phyloP scores from a whole-genome alignment of 1,284 basidiomycete genomes.

The Polyporus tsugae region DNA sequence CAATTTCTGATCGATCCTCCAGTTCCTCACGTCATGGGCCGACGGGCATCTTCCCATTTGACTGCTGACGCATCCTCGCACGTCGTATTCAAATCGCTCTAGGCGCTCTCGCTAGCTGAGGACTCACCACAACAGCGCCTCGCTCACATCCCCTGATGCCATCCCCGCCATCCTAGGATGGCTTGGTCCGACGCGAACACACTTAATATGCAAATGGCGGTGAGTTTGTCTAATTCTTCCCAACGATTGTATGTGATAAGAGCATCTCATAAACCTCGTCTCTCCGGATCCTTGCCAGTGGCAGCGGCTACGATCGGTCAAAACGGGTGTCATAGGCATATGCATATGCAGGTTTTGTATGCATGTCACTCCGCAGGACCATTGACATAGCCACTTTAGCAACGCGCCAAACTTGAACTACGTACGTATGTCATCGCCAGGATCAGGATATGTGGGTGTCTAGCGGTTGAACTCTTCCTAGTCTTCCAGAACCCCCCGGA shows the following conservation, averaged over 20 bases:
- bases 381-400: not conserved
- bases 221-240: not conserved
- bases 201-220: no score
- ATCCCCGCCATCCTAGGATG: conserved; percentile 8
- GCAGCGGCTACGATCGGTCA: not conserved
- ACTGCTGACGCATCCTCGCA: conserved; percentile 21
- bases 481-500: conserved; percentile 11
- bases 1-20: conserved; percentile 5
- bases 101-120: not conserved
- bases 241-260: not conserved
- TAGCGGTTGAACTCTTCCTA: not conserved
- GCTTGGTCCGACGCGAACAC: not conserved
- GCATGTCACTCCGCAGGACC: not conserved
- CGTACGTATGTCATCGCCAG: not conserved
- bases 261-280: not conserved
- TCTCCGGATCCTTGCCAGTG: not conserved
- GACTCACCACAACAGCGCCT: conserved; percentile 13
- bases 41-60: not conserved
- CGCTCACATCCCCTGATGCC: conserved; percentile 14
- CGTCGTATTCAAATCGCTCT: conserved; percentile 12
- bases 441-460: not conserved
- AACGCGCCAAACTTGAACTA: not conserved
- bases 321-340: not conserved
- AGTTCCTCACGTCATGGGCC: conserved; percentile 5
- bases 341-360: not conserved